Base-by-base conservation (phyloP, 306 rosid species). In the Quercus wislizeni region DNA sequence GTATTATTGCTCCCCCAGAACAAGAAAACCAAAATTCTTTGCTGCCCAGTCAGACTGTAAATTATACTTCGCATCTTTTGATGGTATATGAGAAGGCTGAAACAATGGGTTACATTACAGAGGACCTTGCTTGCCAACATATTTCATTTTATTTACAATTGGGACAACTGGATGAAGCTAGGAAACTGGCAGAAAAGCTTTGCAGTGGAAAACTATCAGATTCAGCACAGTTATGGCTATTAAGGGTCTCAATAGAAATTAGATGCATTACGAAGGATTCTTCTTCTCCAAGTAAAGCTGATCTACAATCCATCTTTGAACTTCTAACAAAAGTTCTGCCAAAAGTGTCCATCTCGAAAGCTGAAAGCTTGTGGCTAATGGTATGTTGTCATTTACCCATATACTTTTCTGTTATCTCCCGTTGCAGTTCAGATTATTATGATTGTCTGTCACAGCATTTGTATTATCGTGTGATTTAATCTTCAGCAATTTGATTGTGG, bases 341-440 rank as follows among this genome's bases (percentile, higher is more conserved):
- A 9, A 87, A 85, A 74, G 73, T 74, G 43, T 72, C 88, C 38
- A 75, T 82, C 74, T 89, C 95, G 59, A 84, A 90, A 80, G 90
- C 98, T 31, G 89, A 87, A 88, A 84, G 84, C 86, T 86, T 94
- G 89, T 94, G 97, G 99, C 78, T 85, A 79, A 80, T 83, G 98
- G 99, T 95, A 87, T 75, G 88, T 73, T 82, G 58, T 78, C 74
- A 63, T 19, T 68, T 33, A 19, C 21, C 64, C 64, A 41, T 27
- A 6, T 19, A 55, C 33, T 20, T 82, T 46, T 63, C 71, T 41
- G 20, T 52, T 79, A 30, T 74, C 52, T 58, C 31, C 55, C 71
- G 49, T 46, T 9, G 21, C 28, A 72, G 57, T 46, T 28, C 21
- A 28, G 55, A 64, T n/a, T 11, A 19, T 20, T 54, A 27, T 20